Percentiles rank a stretch among this genome's conserved stretches.
Evolutionary conservation across 163 green algal genomes (phyloP).

Genomic region (Chloroidium sp.): DNA sequence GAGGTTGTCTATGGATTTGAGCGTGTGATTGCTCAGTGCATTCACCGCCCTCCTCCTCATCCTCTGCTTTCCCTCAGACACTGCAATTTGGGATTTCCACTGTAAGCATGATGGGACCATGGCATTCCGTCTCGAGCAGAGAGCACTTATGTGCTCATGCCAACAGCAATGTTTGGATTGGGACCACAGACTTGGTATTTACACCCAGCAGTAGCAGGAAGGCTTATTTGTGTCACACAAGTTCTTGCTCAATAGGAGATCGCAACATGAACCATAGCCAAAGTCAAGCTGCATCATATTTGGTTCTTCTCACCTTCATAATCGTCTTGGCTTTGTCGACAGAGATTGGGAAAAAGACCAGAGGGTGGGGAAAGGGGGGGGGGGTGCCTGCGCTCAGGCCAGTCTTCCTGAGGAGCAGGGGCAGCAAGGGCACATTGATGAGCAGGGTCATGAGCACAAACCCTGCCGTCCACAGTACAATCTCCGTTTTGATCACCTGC

Average conservation of each 20-base stretch:
- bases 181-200: too few relatives aligned
- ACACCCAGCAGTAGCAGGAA: too few relatives aligned
- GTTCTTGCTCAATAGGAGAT: too few relatives aligned
- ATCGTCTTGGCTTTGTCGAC: neutral
- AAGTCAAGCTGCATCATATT: too few relatives aligned
- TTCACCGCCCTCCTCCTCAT: slow-evolving; percentile 31
- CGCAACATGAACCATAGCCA: too few relatives aligned
- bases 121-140: too few relatives aligned
- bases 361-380: slow-evolving; percentile 1
- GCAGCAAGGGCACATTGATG: slow-evolving; percentile 63
- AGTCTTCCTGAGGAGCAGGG: slow-evolving; percentile 13
- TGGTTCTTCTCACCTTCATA: too few relatives aligned
- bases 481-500: slow-evolving; percentile 33
- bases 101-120: too few relatives aligned
- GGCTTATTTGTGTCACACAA: too few relatives aligned
- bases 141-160: too few relatives aligned
- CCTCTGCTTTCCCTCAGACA: slow-evolving; percentile 5
- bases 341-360: neutral
- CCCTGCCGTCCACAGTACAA: slow-evolving; percentile 64
- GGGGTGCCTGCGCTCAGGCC: slow-evolving; percentile 16
- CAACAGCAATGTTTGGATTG: too few relatives aligned
- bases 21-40: slow-evolving; percentile 38
- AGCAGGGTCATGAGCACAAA: slow-evolving; percentile 87
- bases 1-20: slow-evolving; percentile 29
- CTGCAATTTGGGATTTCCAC: neutral